phyloP scores from a whole-genome alignment of 2,329 filamentous ascomycete genomes.

The Penicillium rolfsii region DNA sequence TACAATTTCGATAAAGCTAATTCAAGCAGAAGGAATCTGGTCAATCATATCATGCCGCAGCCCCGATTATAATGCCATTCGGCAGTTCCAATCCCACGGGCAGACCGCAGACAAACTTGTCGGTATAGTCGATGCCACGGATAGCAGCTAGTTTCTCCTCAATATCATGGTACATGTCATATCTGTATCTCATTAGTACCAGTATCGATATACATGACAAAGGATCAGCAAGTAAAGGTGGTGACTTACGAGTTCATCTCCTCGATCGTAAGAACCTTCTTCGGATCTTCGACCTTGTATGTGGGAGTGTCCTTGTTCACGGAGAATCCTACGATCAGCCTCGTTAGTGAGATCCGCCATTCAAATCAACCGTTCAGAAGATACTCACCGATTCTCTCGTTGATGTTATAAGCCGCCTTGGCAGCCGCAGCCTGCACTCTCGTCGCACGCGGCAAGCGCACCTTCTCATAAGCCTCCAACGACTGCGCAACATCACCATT shows the following conservation, averaged over 20 bases:
- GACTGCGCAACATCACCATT: slow-evolving; percentile 54
- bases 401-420: slow-evolving; percentile 64
- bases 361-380: background rate
- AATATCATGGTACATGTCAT: slow-evolving; percentile 63
- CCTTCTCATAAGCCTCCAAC: slow-evolving; percentile 56
- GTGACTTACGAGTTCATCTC: slow-evolving; percentile 66
- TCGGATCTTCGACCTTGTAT: slow-evolving; percentile 66
- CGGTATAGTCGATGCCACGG: slow-evolving; percentile 37
- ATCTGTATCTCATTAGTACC: slow-evolving; percentile 40
- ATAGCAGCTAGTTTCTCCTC: slow-evolving; percentile 52
- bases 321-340: slow-evolving; percentile 58
- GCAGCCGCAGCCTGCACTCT: slow-evolving; percentile 61
- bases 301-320: slow-evolving; percentile 59
- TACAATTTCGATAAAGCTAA: background rate
- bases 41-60: slow-evolving; percentile 1
- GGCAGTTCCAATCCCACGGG: slow-evolving; percentile 51
- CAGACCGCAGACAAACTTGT: slow-evolving; percentile 49
- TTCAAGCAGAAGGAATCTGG: background rate
- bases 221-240: background rate
- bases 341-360: slow-evolving; percentile 12
- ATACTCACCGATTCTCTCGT: slow-evolving; percentile 60
- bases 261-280: slow-evolving; percentile 66
- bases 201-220: too few relatives aligned
- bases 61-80: slow-evolving; percentile 34
- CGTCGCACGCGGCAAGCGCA: slow-evolving; percentile 59